A percentile compares a stretch with the other conserved stretches of the same genome.
Conservation (phyloP, 2,329 filamentous ascomycete species). For the Phaeosphaeriaceae sp. region DNA sequence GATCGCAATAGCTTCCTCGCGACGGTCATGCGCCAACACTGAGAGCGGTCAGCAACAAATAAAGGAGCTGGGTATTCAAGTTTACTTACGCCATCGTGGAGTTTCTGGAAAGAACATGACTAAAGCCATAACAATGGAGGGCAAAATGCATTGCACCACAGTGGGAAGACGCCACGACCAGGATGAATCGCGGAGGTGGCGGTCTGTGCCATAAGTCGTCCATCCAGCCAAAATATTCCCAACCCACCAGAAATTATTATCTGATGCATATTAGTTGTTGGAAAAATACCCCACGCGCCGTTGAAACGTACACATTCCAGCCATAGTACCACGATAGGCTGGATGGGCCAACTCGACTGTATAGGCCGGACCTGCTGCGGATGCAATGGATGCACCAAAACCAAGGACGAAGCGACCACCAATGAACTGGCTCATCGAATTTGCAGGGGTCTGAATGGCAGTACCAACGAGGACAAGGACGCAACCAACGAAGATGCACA, state of each 20-base stretch:
- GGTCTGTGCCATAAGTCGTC: conserved; percentile 53
- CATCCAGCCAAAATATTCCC: conserved; percentile 64
- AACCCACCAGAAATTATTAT: conserved; percentile 36
- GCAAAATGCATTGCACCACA: conserved; percentile 38
- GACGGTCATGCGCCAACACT: conserved; percentile 58
- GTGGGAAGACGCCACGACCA: conserved; percentile 61
- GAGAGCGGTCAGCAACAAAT: background rate
- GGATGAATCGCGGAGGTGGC: conserved; percentile 49
- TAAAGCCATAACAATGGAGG: conserved; percentile 52
- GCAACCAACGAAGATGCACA: conserved; percentile 65
- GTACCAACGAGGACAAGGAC: conserved; percentile 61
- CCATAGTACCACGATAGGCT: conserved; percentile 65
- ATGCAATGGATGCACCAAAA: conserved; percentile 62
- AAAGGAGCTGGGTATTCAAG: background rate
- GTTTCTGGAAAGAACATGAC: conserved; percentile 66
- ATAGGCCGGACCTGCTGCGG: conserved; percentile 65
- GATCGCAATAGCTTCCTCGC: conserved; percentile 64
- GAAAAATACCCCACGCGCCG: background rate
- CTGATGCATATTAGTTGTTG: background rate
- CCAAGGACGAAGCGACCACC: conserved; percentile 52
- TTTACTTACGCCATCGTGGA: conserved; percentile 49
- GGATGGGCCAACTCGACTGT: conserved; percentile 68
- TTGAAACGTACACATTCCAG: conserved; percentile 56
- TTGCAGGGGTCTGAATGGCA: conserved; percentile 59
- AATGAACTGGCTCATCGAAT: conserved; percentile 60